A percentile compares a stretch with the other conserved stretches of the same genome.
phyloP scores from a whole-genome alignment of 1,284 basidiomycete genomes.

The Cutaneotrichosporon sp. region DNA sequence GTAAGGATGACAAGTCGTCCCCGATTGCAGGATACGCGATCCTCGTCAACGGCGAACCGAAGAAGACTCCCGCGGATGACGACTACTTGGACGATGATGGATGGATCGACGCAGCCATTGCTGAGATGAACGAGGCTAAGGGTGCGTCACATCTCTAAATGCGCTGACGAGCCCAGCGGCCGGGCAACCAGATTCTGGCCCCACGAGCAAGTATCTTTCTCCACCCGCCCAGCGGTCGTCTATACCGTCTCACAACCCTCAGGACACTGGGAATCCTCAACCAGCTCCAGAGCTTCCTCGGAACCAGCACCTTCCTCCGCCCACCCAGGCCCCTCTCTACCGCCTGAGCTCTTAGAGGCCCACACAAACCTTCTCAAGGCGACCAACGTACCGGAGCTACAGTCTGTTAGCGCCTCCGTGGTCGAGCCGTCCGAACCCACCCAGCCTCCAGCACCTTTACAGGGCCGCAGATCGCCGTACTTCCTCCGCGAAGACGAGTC shows the following conservation, averaged over 20 bases:
- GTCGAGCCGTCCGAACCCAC: background rate
- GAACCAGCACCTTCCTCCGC: background rate
- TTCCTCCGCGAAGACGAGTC: background rate
- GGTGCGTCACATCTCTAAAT: background rate
- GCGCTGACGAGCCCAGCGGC: background rate
- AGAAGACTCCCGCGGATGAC: background rate
- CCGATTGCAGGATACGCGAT: background rate
- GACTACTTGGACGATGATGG: conserved; percentile 8
- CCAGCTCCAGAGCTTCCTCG: too few species aligned
- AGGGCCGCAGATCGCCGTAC: conserved; percentile 5
- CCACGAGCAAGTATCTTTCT: background rate
- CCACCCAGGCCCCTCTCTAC: background rate
- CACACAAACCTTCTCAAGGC: background rate
- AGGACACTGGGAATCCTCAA: too few species aligned
- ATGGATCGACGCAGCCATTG: conserved; percentile 9
- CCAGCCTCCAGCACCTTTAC: background rate
- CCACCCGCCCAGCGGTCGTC: background rate
- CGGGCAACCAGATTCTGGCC: background rate
- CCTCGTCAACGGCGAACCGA: background rate
- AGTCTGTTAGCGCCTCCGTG: background rate
- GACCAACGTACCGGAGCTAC: background rate
- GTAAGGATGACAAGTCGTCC: background rate
- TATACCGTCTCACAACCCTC: background rate
- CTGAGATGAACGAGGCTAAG: conserved; percentile 6
- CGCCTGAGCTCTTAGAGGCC: background rate